Conservation (phyloP, 495 filamentous ascomycete genomes). For the Mycothermus thermophilus region DNA sequence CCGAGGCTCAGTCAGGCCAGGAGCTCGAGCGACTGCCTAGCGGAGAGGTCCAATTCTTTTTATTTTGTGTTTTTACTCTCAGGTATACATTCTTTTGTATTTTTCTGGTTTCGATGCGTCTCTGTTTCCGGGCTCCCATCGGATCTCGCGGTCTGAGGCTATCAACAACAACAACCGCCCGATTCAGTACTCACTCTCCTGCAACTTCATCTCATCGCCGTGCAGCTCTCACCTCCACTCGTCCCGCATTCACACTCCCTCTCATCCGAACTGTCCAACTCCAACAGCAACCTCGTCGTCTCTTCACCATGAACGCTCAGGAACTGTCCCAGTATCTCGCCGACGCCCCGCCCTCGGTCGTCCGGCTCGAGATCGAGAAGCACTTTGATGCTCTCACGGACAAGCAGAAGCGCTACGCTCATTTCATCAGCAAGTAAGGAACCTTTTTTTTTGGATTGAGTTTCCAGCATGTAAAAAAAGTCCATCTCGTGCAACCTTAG, state of each 20-base stretch:
- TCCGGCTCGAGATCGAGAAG: constrained; percentile 70
- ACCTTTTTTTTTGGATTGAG: neutral
- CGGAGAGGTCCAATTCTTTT: too few relatives aligned
- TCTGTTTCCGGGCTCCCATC: constrained; percentile 8
- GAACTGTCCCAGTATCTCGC: constrained; percentile 63
- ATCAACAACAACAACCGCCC: too few relatives aligned
- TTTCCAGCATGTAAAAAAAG: neutral
- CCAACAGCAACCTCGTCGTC: constrained; percentile 6
- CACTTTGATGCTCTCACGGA: constrained; percentile 77
- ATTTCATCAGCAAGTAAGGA: constrained; percentile 71
- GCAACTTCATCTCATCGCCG: too few relatives aligned
- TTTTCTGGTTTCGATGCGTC: constrained; percentile 12
- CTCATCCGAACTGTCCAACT: neutral
- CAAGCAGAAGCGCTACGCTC: constrained; percentile 75
- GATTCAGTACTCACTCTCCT: too few relatives aligned
- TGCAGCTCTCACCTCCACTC: too few relatives aligned
- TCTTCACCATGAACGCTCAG: constrained; percentile 32
- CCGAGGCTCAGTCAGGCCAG: too few relatives aligned
- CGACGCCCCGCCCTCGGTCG: constrained; percentile 77
- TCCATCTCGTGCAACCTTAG: neutral
- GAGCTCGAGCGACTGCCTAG: too few relatives aligned
- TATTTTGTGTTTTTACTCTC: too few relatives aligned
- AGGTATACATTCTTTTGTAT: too few relatives aligned
- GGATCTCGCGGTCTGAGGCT: constrained; percentile 9
- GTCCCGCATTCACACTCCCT: constrained; percentile 2